These are phyloP conservation scores for Venturiaceae sp. DNA, from an alignment of 2,329 filamentous ascomycete species.

Conservation along the genomic window DNA sequence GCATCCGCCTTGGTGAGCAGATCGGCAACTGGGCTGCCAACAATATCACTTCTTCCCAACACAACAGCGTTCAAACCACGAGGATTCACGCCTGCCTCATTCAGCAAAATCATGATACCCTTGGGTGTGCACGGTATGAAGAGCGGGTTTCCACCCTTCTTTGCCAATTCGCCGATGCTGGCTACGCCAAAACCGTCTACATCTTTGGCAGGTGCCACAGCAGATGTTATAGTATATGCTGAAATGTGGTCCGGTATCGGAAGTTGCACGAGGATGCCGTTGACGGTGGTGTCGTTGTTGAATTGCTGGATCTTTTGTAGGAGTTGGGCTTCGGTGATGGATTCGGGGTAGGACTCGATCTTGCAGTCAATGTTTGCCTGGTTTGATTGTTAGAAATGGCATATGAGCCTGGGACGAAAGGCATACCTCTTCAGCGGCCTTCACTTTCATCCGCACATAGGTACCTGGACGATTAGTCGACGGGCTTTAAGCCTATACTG, in stretches of 20 bases:
- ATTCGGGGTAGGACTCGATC: slow-evolving; percentile 71
- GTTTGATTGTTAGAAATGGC: background rate
- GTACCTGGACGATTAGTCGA: slow-evolving; percentile 48
- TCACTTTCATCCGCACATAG: slow-evolving; percentile 99
- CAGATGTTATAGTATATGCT: slow-evolving; percentile 82
- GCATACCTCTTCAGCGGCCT: slow-evolving; percentile 79
- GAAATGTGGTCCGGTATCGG: slow-evolving; percentile 83
- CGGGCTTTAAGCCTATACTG: background rate
- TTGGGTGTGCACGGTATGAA: slow-evolving; percentile 96
- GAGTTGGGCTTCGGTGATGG: slow-evolving; percentile 75
- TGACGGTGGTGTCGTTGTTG: slow-evolving; percentile 78
- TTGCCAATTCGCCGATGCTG: slow-evolving; percentile 95
- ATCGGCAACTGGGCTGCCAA: slow-evolving; percentile 93
- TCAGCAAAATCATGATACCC: slow-evolving; percentile 86
- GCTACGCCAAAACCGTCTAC: slow-evolving; percentile 91
- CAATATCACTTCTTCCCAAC: slow-evolving; percentile 90
- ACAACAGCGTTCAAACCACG: slow-evolving; percentile 91
- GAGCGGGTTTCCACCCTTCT: slow-evolving; percentile 79
- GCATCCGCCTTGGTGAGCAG: slow-evolving; percentile 91
- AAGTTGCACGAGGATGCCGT: slow-evolving; percentile 90
- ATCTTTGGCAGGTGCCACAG: slow-evolving; percentile 89
- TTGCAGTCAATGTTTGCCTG: slow-evolving; percentile 86
- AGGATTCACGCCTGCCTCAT: slow-evolving; percentile 73
- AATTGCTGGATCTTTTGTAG: slow-evolving; percentile 69
- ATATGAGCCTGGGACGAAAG: background rate